phyloP scores from a whole-genome alignment of 139 green algal species.

The Mesotaenium endlicherianum region DNA sequence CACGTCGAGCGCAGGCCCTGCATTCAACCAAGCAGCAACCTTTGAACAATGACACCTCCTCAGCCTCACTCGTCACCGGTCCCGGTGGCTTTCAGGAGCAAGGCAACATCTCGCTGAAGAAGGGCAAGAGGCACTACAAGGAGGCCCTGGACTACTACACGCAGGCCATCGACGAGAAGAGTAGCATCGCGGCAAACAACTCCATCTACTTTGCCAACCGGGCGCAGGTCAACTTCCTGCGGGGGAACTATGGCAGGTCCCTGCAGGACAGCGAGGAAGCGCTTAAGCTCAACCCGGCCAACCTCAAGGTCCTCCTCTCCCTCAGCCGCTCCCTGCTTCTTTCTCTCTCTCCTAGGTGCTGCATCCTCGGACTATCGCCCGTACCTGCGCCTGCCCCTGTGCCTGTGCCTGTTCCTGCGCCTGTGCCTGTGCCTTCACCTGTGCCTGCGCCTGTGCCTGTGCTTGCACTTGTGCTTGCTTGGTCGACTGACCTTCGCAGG shows the following conservation, averaged over 20 bases:
- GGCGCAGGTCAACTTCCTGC: slow-evolving; percentile 35
- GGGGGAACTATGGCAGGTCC: slow-evolving; percentile 26
- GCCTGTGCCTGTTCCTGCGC: too few relatives aligned
- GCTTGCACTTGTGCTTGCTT: too few relatives aligned
- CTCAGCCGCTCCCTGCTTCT: too few relatives aligned
- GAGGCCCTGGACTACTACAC: slow-evolving; percentile 27
- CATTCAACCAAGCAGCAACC: background rate
- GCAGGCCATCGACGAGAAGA: slow-evolving; percentile 25
- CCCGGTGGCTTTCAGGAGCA: slow-evolving; percentile 27
- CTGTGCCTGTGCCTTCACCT: too few relatives aligned
- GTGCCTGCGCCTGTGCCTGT: too few relatives aligned
- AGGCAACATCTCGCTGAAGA: slow-evolving; percentile 45
- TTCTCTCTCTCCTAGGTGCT: too few relatives aligned
- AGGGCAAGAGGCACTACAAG: slow-evolving; percentile 22
- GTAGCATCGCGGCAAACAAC: background rate
- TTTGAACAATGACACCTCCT: background rate
- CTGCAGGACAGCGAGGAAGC: slow-evolving; percentile 16
- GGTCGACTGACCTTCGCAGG: too few relatives aligned
- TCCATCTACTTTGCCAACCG: slow-evolving; percentile 31
- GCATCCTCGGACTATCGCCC: too few relatives aligned
- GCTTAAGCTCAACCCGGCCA: slow-evolving; percentile 3
- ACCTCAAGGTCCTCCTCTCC: slow-evolving; percentile 53
- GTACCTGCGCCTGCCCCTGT: too few relatives aligned
- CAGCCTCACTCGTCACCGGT: background rate
- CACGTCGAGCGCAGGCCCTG: too few relatives aligned